A percentile compares a stretch with the other conserved stretches of the same genome.
These are phyloP conservation scores for Fistulinella prunicolor DNA, from an alignment of 768 basidiomycete genomes.

Conservation along the genomic window DNA sequence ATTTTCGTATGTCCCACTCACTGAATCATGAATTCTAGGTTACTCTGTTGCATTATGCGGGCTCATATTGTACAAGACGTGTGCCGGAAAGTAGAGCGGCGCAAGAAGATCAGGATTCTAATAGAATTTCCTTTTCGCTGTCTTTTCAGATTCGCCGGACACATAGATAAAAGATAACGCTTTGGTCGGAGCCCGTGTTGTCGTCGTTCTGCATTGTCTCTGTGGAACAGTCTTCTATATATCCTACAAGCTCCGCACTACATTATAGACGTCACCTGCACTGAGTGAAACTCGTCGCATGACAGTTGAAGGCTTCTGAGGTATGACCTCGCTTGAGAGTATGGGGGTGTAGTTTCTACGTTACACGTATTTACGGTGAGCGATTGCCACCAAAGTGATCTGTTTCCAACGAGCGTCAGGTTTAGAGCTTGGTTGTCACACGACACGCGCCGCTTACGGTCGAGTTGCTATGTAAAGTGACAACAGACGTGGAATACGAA, in stretches of 20 bases:
- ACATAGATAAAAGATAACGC: neutral
- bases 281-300: neutral
- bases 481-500: too few species aligned
- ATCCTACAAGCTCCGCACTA: neutral
- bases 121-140: neutral
- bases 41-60: constrained; percentile 88
- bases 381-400: too few species aligned
- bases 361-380: too few species aligned
- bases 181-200: neutral
- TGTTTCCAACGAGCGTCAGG: too few species aligned
- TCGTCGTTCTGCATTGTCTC: neutral
- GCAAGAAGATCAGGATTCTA: too few species aligned
- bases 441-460: too few species aligned
- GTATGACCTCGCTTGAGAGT: too few species aligned
- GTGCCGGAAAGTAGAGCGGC: constrained; percentile 50
- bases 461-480: too few species aligned
- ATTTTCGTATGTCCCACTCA: neutral
- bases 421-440: too few species aligned
- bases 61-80: constrained; percentile 81
- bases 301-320: too few species aligned
- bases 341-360: too few species aligned
- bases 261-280: constrained; percentile 11
- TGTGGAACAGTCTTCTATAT: neutral
- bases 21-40: constrained; percentile 41
- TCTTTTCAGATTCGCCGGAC: neutral